Evolutionary conservation across 1,284 basidiomycete genomes (phyloP).

Genomic region (Cutaneotrichosporon cutaneum): DNA sequence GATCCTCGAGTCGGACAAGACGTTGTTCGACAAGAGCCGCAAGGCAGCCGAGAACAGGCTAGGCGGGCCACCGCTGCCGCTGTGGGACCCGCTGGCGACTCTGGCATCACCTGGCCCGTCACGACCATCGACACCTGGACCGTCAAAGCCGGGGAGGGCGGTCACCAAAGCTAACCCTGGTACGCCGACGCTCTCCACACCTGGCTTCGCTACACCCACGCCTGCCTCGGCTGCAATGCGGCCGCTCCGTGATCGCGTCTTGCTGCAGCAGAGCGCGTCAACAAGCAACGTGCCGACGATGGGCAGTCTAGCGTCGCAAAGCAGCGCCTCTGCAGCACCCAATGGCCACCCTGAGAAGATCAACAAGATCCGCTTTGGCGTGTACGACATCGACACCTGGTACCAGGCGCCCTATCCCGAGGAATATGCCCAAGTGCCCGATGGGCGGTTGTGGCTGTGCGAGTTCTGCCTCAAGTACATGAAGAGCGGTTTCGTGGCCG

Average conservation of each 20-base stretch:
- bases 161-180: not conserved
- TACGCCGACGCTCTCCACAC: conserved; percentile 11
- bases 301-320: conserved; percentile 1
- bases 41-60: conserved; percentile 63
- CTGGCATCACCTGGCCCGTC: conserved; percentile 23
- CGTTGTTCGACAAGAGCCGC: conserved; percentile 72
- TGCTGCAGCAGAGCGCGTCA: conserved; percentile 36
- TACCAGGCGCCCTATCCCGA: conserved; percentile 98
- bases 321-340: not conserved
- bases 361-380: conserved; percentile 86
- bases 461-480: conserved; percentile 99
- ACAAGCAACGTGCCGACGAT: conserved; percentile 18
- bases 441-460: conserved; percentile 93
- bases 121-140: conserved; percentile 9
- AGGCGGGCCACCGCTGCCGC: conserved; percentile 37
- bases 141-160: conserved; percentile 7
- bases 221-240: conserved; percentile 22
- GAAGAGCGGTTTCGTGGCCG: conserved; percentile 87
- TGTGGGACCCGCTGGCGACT: conserved; percentile 30
- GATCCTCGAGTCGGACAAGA: conserved; percentile 67
- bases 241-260: conserved; percentile 43
- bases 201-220: conserved; percentile 20
- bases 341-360: conserved; percentile 56
- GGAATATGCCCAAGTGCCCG: conserved; percentile 90
- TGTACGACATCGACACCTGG: conserved; percentile 96